These are phyloP conservation scores for Hygrocybe punicea DNA, from an alignment of 768 basidiomycete genomes.

Conservation along the genomic window DNA sequence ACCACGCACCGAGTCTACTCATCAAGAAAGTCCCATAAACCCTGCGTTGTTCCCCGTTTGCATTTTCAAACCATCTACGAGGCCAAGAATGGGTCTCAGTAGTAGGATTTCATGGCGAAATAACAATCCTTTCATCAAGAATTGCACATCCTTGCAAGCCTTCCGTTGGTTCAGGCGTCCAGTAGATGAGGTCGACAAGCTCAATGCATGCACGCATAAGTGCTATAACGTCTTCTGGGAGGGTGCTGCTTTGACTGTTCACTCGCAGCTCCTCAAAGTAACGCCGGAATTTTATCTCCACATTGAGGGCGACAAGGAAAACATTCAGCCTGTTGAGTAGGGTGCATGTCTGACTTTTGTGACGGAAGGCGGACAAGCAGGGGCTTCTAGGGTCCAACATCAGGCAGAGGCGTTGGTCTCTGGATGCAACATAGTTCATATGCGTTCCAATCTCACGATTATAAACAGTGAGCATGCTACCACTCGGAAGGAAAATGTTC, in stretches of 20 bases:
- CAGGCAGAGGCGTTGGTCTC: slow-evolving; percentile 15
- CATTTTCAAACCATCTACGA: slow-evolving; percentile 6
- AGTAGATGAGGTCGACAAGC: slow-evolving; percentile 21
- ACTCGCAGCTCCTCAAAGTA: slow-evolving; percentile 15
- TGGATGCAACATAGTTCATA: slow-evolving; percentile 12
- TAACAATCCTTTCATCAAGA: background rate
- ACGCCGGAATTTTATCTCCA: slow-evolving; percentile 21
- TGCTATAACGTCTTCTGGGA: slow-evolving; percentile 17
- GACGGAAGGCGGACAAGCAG: slow-evolving; percentile 16
- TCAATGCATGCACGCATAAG: slow-evolving; percentile 17
- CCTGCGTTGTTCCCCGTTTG: slow-evolving; percentile 12
- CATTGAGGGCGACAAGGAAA: slow-evolving; percentile 20
- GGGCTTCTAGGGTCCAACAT: slow-evolving; percentile 11
- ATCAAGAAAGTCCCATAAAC: slow-evolving; percentile 17
- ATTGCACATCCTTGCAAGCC: slow-evolving; percentile 5
- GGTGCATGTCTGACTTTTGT: background rate
- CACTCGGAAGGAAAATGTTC: slow-evolving; percentile 20
- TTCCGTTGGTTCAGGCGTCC: slow-evolving; percentile 15
- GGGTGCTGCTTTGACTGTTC: slow-evolving; percentile 5
- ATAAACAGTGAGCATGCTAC: slow-evolving; percentile 14
- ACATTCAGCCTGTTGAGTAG: slow-evolving; percentile 9
- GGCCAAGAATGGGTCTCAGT: background rate
- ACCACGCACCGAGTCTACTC: slow-evolving; percentile 14
- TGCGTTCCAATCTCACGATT: slow-evolving; percentile 6
- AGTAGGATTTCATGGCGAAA: slow-evolving; percentile 5